Evolutionary conservation across 768 basidiomycete species (phyloP), one percentile per base, ranked within the genome.

Genomic region (Mycena albidolilacea): DNA sequence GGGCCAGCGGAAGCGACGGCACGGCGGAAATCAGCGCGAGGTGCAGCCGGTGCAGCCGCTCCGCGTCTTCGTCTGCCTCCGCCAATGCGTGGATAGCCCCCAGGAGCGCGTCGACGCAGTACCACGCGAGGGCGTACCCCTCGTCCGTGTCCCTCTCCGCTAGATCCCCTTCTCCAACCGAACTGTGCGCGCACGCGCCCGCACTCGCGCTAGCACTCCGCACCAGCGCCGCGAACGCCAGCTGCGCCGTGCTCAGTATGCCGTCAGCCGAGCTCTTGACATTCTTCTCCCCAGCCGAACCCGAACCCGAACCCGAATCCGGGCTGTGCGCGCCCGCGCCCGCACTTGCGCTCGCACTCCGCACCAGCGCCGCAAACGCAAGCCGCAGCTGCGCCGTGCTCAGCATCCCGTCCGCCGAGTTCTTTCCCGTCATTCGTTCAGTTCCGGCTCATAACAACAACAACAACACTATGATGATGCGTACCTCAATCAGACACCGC

Each of bases 221-320:
- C 35, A 94, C 90, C 14, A 96, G 85, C 8, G 92, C 88, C n/a
- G 92, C 85, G 77, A 89, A 95, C 7, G 96, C 95, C 9, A 96
- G 86, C 77, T 96, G 96, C 0, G 85, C 68, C 0, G 87, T 88
- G 69, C 85, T 92, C 15, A 97, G 84, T 72, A 84, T 86, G 37
- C 87, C 90, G 50, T 92, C 88, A 1, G 79, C 79, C 1, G 93
- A 91, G 79, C 93, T 94, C 92, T 95, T 30, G 30, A 3, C 30
- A 30, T 30, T 30, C 30, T 30, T 30, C 30, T 30, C 30, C 30
- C 30, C 30, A 30, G 2, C 30, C 30, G 30, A 43, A 14, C 46
- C 80, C 43, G 37, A 62, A 60, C 52, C 8, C 67, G 67, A 52
- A 21, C 64, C 59, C 67, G 67, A 52, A 21, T 60, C 59, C 64